Percentiles rank a stretch among this genome's conserved stretches.
Evolutionary conservation across 768 basidiomycete genomes (phyloP).

Genomic region (Hygrocybe coccinea): DNA sequence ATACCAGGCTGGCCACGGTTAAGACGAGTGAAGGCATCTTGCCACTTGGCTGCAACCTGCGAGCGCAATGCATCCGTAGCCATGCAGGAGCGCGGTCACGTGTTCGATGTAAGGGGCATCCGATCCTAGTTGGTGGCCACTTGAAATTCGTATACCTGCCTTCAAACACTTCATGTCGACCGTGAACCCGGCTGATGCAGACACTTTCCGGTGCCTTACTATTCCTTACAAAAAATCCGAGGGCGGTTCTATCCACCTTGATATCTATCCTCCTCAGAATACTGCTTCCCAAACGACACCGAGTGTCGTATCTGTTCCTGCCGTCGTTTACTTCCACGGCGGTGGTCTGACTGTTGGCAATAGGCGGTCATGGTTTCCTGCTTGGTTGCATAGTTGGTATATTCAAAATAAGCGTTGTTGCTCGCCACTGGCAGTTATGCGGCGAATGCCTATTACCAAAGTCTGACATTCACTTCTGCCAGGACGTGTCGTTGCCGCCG

Average conservation of each 20-base stretch:
- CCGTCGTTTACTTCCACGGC: slow-evolving; percentile 45
- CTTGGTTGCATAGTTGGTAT: slow-evolving; percentile 54
- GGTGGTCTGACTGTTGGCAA: slow-evolving; percentile 61
- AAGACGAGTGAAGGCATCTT: slow-evolving; percentile 60
- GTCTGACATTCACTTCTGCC: slow-evolving; percentile 13
- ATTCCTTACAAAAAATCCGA: slow-evolving; percentile 34
- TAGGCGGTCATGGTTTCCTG: slow-evolving; percentile 56
- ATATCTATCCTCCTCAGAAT: slow-evolving; percentile 28
- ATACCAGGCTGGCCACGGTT: slow-evolving; percentile 58
- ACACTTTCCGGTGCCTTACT: slow-evolving; percentile 20
- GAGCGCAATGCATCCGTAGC: slow-evolving; percentile 57
- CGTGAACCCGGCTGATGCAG: no score
- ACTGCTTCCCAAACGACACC: no score
- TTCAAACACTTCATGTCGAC: no score
- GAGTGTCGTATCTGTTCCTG: slow-evolving; percentile 22
- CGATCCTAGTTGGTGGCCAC: no score
- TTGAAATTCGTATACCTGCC: no score
- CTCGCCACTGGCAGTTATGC: no score
- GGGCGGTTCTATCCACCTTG: slow-evolving; percentile 23
- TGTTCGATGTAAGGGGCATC: no score
- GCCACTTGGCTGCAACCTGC: slow-evolving; percentile 68
- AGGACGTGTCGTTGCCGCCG: slow-evolving; percentile 47
- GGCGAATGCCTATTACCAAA: not conserved
- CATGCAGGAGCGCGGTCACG: slow-evolving; percentile 30
- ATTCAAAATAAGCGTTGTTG: no score